These are phyloP conservation scores for Helichrysum umbraculigerum DNA, from an alignment of 129 eudicot genomes.

Conservation along the genomic window DNA sequence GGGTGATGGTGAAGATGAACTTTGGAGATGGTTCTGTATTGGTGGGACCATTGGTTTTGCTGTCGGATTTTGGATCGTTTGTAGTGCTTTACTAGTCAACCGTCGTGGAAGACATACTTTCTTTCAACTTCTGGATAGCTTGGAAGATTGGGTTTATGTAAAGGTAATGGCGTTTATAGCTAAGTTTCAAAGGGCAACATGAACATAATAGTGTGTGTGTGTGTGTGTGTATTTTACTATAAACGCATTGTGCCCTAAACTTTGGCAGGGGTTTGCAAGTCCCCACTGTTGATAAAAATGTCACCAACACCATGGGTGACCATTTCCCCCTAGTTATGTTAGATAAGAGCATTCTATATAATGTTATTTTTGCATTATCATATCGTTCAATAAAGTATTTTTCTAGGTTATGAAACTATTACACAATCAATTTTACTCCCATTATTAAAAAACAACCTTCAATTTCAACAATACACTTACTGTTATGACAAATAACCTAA, in stretches of 20 bases:
- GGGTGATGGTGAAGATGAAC: neutral
- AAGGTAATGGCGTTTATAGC: neutral
- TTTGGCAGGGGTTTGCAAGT: neutral
- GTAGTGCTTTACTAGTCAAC: slow-evolving; percentile 4
- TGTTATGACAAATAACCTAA: too few species aligned
- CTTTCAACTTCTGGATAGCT: neutral
- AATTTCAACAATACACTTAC: too few species aligned
- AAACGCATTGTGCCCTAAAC: neutral
- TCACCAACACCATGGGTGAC: slow-evolving; percentile 18
- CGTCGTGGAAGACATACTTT: neutral
- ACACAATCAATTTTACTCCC: too few species aligned
- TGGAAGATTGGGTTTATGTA: slow-evolving; percentile 16
- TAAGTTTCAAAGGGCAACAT: neutral
- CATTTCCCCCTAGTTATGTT: neutral
- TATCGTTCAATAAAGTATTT: too few species aligned
- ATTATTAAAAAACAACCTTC: too few species aligned
- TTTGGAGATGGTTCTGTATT: slow-evolving; percentile 10
- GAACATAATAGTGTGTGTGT: neutral
- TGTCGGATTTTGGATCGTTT: neutral
- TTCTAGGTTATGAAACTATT: too few species aligned
- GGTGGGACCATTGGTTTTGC: slow-evolving; percentile 10
- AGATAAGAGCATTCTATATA: too few species aligned
- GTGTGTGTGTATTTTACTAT: neutral
- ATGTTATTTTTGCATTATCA: too few species aligned
- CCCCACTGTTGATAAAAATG: neutral